These are phyloP conservation scores for Globisporangium abappressorium DNA, from an alignment of 352 stramenopile species.

Conservation along the genomic window DNA sequence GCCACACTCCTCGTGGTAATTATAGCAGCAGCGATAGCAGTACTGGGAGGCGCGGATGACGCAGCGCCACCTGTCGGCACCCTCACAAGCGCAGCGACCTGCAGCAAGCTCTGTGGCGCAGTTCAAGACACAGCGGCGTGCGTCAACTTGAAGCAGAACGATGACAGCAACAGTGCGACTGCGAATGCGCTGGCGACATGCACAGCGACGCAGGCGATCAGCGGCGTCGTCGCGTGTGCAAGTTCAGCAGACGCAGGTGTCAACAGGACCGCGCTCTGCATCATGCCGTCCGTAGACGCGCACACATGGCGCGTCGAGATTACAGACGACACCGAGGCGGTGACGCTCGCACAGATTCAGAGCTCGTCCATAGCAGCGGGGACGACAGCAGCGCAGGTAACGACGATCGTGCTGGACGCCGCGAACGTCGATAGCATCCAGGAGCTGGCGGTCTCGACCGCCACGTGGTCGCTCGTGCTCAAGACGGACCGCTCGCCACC, in stretches of 20 bases:
- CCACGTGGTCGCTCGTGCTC: conserved; percentile 10
- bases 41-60: neutral
- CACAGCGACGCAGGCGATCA: neutral
- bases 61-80: neutral
- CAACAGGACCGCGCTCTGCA: conserved; percentile 8
- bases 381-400: neutral
- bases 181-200: neutral
- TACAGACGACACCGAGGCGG: conserved; percentile 9
- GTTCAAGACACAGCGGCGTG: neutral
- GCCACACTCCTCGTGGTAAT: neutral
- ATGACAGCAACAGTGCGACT: neutral
- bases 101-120: conserved; percentile 11
- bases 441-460: conserved; percentile 1
- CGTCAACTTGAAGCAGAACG: conserved; percentile 8
- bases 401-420: conserved; percentile 9
- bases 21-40: neutral
- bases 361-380: neutral
- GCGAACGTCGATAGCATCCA: conserved; percentile 5
- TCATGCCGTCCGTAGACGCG: conserved; percentile 5
- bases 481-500: conserved; percentile 1
- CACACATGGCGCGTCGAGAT: conserved; percentile 11
- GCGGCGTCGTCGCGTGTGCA: conserved; percentile 6
- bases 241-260: neutral
- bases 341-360: conserved; percentile 3
- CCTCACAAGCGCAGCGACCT: neutral